Base-by-base conservation (phyloP, 495 filamentous ascomycete species). In the Neurospora sp. region DNA sequence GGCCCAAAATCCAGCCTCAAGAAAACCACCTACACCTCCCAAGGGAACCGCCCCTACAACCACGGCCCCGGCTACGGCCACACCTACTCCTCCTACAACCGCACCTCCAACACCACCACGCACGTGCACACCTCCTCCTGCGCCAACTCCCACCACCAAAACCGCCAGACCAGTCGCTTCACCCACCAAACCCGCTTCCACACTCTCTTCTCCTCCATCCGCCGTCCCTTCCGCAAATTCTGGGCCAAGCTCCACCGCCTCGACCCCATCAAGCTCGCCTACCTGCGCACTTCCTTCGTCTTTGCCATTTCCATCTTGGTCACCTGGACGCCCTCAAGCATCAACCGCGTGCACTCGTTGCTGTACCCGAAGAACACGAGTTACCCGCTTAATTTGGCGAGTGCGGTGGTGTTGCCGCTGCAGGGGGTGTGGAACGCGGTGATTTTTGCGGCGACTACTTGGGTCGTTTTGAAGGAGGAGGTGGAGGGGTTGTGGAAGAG, bases 371-470 rank as follows among this genome's bases (percentile, higher is more conserved):
- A 85, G 12, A 73, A 83, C 4, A 83, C 88, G 40, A 87, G 84
- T 74, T 97, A 91, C 77, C 84, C 81, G 5, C 86, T 96, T 23
- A 92, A 93, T 76, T 87, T 93, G 42, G 86, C 87, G 4, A 89
- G 90, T 14, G 88, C 90, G 2, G 83, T 94, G 40, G 92, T 96
- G 0, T 83, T 96, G n/a, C 93, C 93, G 0, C 81, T 94, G 0
- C 93, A 96, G 78, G 93, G 93, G 12, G 90, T 95, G 71, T 94
- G 92, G 91, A 97, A 96, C 77, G 88, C 90, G 31, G 81, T 94
- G 27, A 93, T 96, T 66, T 96, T 94, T 80, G 84, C 90, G 59
- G 88, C 88, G 6, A 92, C 92, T 2, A 87, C 78, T 39, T 84
- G 82, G 84, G 20, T 27, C 0, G 72, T 80, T 5, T 70, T 86